Conservation (phyloP, 2,329 filamentous ascomycete species). For the Cladophialophora bantiana region DNA sequence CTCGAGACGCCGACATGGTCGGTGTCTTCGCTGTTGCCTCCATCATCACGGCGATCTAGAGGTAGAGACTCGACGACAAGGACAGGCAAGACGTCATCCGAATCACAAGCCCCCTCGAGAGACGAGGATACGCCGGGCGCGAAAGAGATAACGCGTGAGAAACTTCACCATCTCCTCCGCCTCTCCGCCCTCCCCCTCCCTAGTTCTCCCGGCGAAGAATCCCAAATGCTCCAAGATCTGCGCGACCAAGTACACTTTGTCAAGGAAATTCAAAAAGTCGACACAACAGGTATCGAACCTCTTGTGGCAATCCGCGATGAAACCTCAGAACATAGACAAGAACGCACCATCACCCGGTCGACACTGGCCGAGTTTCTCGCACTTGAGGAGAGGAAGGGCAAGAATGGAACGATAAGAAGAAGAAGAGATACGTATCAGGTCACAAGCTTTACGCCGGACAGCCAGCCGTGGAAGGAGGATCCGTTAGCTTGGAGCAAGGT, state of each 20-base stretch:
- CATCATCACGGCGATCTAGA: constrained; percentile 19
- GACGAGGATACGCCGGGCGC: not conserved
- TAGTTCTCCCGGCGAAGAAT: constrained; percentile 63
- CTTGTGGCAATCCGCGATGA: constrained; percentile 81
- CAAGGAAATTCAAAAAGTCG: constrained; percentile 79
- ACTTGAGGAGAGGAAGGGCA: constrained; percentile 51
- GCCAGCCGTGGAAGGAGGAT: constrained; percentile 40
- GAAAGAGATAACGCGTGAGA: constrained; percentile 66
- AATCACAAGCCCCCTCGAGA: not conserved
- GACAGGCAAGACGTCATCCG: not conserved
- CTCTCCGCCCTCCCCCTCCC: constrained; percentile 87
- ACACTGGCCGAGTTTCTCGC: constrained; percentile 48
- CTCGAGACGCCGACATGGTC: constrained; percentile 83
- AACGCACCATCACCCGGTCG: constrained; percentile 50
- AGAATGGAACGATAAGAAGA: constrained; percentile 57
- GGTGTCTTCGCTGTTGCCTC: constrained; percentile 73
- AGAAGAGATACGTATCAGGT: constrained; percentile 45
- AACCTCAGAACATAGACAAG: constrained; percentile 49
- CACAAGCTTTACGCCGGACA: constrained; percentile 8
- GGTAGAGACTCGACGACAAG: not conserved
- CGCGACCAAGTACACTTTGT: constrained; percentile 89
- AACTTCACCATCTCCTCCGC: constrained; percentile 83
- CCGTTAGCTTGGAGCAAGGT: constrained; percentile 30
- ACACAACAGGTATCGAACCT: constrained; percentile 75
- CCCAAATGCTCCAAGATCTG: constrained; percentile 74